Base-by-base conservation (phyloP, 2,329 filamentous ascomycete species). In the Penicillium sp. region DNA sequence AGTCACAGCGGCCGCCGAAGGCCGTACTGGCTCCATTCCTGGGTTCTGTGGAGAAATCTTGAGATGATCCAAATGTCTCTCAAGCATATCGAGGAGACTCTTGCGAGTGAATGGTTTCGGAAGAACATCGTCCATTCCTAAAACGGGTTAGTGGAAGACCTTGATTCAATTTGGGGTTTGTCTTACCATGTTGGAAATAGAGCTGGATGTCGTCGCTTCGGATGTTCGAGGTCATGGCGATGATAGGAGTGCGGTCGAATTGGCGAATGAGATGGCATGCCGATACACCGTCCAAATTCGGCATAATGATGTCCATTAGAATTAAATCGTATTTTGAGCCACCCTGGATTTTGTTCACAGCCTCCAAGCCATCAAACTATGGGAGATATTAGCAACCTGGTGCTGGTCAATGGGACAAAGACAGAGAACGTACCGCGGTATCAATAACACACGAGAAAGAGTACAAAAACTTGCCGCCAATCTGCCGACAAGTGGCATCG, bases 141-240 rank as follows among this genome's bases (percentile, higher is more conserved):
- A 7, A 22, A 28, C 5, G 25, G 33, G 64, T 79, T 60, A 67
- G 65, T 55, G 55, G 38, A 25, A 6, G 9, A 37, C 8, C 35
- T 26, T 30, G 4, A 19, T 26, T 19, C 10, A 50, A 22, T 22
- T 8, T 22, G 7, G 31, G 25, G 28, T 35, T 2, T 25, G 14
- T 68, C 88, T 79, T 82, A 94, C 92, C 94, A 77, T 96, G 92
- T 67, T 93, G 88, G 77, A 97, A 97, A 72, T 99, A 99, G 77
- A 95, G 92, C 51, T 93, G 90, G 59, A 97, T 95, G 71, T 99
- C 94, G 67, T 97, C 93, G 58, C 91, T 92, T 61, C 94, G 85
- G 61, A 99, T 97, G 70, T 97, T 99, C 4, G 93, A 97, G 3
- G 94, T 99, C 94, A 99, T 97, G 44, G 94, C 94, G 56, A 99